phyloP scores from a whole-genome alignment of 2,329 filamentous ascomycete genomes.

The Fusarium xyrophilum region DNA sequence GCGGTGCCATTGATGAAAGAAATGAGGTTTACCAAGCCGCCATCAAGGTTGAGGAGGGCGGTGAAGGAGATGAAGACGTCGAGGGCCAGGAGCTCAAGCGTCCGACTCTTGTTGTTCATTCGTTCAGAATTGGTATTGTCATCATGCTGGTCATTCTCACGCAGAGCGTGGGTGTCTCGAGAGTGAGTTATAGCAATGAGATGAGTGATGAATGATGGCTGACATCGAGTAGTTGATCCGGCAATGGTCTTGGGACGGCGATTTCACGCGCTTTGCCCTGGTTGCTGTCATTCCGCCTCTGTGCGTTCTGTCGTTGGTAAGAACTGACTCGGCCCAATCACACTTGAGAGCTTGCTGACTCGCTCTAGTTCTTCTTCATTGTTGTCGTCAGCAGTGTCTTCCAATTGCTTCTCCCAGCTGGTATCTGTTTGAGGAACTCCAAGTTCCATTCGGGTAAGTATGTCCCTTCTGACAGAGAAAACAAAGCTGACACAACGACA shows the following conservation, averaged over 20 bases:
- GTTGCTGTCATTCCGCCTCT: conserved; percentile 31
- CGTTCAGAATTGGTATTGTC: conserved; percentile 37
- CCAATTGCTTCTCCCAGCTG: conserved; percentile 35
- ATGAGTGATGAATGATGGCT: accelerated
- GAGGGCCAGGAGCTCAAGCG: conserved; percentile 32
- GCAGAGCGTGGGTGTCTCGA: conserved; percentile 37
- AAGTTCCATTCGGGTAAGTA: conserved; percentile 39
- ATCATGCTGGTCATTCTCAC: conserved; percentile 40
- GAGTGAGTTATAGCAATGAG: conserved; percentile 3
- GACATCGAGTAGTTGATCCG: conserved; percentile 6
- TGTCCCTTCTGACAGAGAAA: too few species aligned
- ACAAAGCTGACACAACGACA: too few species aligned
- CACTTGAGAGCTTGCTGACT: too few species aligned
- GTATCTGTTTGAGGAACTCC: conserved; percentile 38
- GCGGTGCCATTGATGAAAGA: conserved; percentile 39
- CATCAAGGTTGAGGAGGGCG: conserved; percentile 39
- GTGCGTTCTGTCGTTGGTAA: conserved; percentile 25
- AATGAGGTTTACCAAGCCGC: conserved; percentile 37
- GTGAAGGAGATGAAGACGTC: conserved; percentile 34
- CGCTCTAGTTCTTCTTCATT: conserved; percentile 41
- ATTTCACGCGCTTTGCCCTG: conserved; percentile 29
- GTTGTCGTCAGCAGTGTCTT: conserved; percentile 38
- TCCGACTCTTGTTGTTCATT: conserved; percentile 35
- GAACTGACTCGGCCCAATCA: too few species aligned
- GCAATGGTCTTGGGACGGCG: conserved; percentile 36